phyloP scores from a whole-genome alignment of 1,284 basidiomycete genomes.

The Thecaphora frezii region DNA sequence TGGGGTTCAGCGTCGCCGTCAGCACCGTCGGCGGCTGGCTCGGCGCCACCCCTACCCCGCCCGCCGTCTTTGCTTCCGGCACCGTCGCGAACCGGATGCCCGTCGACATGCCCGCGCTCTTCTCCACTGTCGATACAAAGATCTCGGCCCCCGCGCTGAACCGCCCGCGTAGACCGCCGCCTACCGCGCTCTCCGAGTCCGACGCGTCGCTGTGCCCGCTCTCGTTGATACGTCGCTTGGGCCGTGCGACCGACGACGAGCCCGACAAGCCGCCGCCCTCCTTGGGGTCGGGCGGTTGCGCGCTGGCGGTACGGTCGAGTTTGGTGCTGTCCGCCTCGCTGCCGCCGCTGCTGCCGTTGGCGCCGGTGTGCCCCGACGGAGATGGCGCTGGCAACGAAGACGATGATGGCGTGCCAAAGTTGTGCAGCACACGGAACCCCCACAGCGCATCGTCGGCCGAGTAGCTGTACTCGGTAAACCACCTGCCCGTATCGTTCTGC shows the following conservation, averaged over 20 bases:
- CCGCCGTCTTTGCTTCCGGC: constrained; percentile 66
- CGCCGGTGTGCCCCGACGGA: no score
- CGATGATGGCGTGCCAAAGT: constrained; percentile 65
- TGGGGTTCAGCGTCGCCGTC: constrained; percentile 91
- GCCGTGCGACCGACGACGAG: no score
- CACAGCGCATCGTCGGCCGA: constrained; percentile 91
- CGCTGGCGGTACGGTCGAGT: no score
- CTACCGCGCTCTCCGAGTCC: constrained; percentile 68
- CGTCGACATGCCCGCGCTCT: constrained; percentile 90
- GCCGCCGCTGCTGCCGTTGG: no score
- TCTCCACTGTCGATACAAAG: constrained; percentile 88
- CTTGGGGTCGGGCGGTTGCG: neutral
- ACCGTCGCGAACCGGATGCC: constrained; percentile 88
- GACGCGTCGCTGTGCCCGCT: constrained; percentile 63
- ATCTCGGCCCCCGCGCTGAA: constrained; percentile 90
- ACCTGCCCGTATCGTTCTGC: constrained; percentile 87
- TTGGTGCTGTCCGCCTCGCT: neutral
- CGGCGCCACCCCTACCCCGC: constrained; percentile 47
- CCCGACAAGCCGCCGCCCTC: neutral
- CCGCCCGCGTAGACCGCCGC: constrained; percentile 77
- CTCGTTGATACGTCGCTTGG: neutral
- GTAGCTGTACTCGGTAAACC: constrained; percentile 92
- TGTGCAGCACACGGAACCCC: constrained; percentile 85
- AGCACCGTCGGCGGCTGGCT: constrained; percentile 79
- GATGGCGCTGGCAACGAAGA: no score